Conservation (phyloP, 2,329 filamentous ascomycete species). For the Neonectria ditissima region DNA sequence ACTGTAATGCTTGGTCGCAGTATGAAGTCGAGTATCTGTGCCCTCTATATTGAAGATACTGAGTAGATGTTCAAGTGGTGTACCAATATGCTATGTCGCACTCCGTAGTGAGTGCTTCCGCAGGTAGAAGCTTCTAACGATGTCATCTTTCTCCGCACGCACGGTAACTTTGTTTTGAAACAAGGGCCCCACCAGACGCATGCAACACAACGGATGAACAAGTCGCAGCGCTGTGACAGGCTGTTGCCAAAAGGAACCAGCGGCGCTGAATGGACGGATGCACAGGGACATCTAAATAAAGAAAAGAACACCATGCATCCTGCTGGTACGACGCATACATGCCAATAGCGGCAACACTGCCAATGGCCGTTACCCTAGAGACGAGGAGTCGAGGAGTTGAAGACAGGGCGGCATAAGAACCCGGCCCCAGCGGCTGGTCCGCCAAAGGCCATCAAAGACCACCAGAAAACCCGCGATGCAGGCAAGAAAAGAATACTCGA, state of each 20-base stretch:
- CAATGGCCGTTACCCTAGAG: neutral
- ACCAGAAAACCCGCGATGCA: neutral
- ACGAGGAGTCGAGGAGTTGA: neutral
- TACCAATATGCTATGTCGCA: no score
- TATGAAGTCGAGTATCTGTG: no score
- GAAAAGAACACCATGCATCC: neutral
- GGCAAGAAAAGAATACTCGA: neutral
- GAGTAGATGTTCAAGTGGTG: no score
- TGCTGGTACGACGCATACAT: neutral
- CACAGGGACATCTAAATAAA: neutral
- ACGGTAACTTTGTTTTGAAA: slow-evolving; percentile 4
- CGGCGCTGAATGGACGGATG: neutral
- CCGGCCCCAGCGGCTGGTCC: neutral
- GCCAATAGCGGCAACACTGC: neutral
- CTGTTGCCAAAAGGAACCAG: neutral
- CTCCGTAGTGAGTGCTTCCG: no score
- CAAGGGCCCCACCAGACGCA: neutral
- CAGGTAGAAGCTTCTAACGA: no score
- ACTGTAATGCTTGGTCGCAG: no score
- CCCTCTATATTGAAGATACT: no score
- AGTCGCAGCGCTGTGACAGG: neutral
- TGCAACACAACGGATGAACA: neutral
- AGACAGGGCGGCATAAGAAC: neutral
- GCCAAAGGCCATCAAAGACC: neutral
- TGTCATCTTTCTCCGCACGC: slow-evolving; percentile 1